Evolutionary conservation across 140 eudicot species (phyloP).

Genomic region (Senecio squalidus): DNA sequence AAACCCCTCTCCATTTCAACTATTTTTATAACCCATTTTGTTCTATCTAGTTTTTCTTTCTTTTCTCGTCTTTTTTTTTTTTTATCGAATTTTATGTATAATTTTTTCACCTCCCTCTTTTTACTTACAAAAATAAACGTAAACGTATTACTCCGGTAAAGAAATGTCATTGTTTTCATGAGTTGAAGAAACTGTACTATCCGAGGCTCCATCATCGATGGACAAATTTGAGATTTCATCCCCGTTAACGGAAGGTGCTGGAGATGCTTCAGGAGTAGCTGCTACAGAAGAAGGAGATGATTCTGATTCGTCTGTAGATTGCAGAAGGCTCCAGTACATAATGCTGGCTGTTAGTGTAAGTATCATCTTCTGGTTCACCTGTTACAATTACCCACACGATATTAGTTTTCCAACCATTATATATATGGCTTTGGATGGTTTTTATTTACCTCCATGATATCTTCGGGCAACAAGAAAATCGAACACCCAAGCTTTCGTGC

Average conservation of each 20-base stretch:
- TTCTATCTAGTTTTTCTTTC: conserved; percentile 13
- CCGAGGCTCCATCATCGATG: conserved; percentile 45
- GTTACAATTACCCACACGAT: conserved; percentile 8
- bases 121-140: conserved; percentile 22
- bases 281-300: conserved; percentile 53
- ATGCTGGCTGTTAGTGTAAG: conserved; percentile 87
- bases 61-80: not conserved
- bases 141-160: conserved; percentile 13
- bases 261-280: conserved; percentile 49
- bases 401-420: not conserved
- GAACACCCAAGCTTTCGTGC: conserved; percentile 97
- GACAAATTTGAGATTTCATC: conserved; percentile 50
- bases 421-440: not conserved
- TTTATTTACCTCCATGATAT: conserved; percentile 75
- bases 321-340: conserved; percentile 92
- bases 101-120: conserved; percentile 5
- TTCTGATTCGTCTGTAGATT: conserved; percentile 45
- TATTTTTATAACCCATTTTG: conserved; percentile 1
- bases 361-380: conserved; percentile 97
- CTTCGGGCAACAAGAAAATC: conserved; percentile 86
- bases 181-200: conserved; percentile 34
- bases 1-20: not conserved
- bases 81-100: conserved; percentile 13
- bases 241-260: conserved; percentile 49
- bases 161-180: conserved; percentile 28